Conservation (phyloP, 805 yeast species). For the Phaffomyces antillensis region DNA sequence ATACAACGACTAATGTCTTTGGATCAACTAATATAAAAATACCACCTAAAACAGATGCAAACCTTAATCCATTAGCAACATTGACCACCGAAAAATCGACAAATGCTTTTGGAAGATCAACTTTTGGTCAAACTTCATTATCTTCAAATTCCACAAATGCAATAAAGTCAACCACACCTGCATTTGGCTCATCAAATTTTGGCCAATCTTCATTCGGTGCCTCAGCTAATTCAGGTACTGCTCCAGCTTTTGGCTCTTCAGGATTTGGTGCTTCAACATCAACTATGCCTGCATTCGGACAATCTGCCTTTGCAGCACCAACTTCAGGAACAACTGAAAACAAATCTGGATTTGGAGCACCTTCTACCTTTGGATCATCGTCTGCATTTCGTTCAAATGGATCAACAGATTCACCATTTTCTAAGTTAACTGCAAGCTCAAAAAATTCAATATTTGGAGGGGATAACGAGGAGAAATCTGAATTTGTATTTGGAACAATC, state of each 20-base stretch:
- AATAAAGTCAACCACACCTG: neutral
- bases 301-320: constrained; percentile 14
- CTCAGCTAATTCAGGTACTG: neutral
- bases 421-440: too few species aligned
- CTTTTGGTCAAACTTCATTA: neutral
- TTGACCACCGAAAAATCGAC: neutral
- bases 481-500: neutral
- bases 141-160: neutral
- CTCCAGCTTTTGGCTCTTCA: constrained; percentile 5
- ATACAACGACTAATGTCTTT: neutral
- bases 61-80: neutral
- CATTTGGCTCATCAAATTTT: constrained; percentile 11
- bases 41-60: neutral
- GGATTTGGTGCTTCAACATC: neutral
- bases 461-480: neutral
- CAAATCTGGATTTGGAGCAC: constrained; percentile 20
- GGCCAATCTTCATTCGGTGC: constrained; percentile 17
- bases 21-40: neutral
- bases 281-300: neutral
- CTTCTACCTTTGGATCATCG: constrained; percentile 20
- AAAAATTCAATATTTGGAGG: too few species aligned
- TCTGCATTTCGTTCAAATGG: neutral
- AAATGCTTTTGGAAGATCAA: constrained; percentile 1
- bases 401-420: too few species aligned
- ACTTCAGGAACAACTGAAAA: neutral